Evolutionary conservation across 306 rosid species (phyloP).

Genomic region (Begonia masoniana): DNA sequence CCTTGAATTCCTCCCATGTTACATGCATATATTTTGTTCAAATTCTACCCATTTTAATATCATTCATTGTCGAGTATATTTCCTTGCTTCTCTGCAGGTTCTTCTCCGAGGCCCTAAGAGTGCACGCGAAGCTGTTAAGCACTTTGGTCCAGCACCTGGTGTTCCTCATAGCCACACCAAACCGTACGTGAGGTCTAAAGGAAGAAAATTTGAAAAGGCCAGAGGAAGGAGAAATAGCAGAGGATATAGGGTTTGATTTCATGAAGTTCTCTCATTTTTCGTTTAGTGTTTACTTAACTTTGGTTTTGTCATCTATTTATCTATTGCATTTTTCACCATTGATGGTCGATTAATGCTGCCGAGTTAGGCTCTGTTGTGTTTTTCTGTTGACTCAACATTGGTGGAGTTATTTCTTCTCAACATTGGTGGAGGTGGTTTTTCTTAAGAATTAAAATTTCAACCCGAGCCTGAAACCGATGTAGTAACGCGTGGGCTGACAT

Average conservation of each 20-base stretch:
- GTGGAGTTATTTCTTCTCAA: too few species aligned
- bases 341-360: not conserved
- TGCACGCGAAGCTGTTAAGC: constrained; percentile 71
- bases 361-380: too few species aligned
- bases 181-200: constrained; percentile 61
- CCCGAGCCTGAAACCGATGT: too few species aligned
- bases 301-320: not conserved
- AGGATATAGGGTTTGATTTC: constrained; percentile 49
- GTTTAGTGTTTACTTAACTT: constrained; percentile 13
- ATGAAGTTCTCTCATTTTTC: constrained; percentile 9
- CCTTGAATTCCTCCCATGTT: too few species aligned
- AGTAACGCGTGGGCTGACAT: too few species aligned
- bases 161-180: constrained; percentile 78
- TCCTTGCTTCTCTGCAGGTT: constrained; percentile 21
- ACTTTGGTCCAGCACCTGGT: constrained; percentile 84
- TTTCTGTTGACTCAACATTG: too few species aligned
- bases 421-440: too few species aligned
- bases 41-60: not conserved
- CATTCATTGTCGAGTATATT: not conserved
- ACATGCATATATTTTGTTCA: not conserved
- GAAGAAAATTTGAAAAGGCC: constrained; percentile 70
- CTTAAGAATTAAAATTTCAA: too few species aligned
- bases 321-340: too few species aligned
- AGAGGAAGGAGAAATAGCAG: constrained; percentile 69
- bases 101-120: constrained; percentile 76